Percentiles rank a stretch among this genome's conserved stretches.
Conservation (phyloP, 1,139 yeast species). For the Sugiyamaella pinicola region DNA sequence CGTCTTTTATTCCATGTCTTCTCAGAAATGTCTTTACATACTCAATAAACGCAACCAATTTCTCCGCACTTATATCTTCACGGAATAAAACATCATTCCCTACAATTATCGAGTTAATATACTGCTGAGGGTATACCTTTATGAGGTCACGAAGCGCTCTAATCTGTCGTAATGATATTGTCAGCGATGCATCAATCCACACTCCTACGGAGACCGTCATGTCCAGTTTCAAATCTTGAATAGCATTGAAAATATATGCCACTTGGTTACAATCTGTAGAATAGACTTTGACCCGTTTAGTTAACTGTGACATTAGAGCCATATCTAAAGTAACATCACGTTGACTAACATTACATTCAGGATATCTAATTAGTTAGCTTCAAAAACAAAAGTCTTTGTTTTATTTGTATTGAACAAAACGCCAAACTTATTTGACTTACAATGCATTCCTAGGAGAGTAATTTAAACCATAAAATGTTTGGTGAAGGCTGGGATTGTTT, state of each 20-base stretch:
- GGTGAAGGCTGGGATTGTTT: constrained; percentile 40
- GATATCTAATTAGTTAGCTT: constrained; percentile 22
- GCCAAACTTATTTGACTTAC: constrained; percentile 23
- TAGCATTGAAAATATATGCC: constrained; percentile 55
- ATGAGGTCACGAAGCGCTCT: constrained; percentile 44
- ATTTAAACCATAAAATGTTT: constrained; percentile 58
- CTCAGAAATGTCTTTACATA: constrained; percentile 48
- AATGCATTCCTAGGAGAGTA: constrained; percentile 58
- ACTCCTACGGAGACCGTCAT: constrained; percentile 65
- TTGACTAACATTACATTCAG: constrained; percentile 51
- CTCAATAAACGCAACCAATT: constrained; percentile 49
- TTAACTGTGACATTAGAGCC: constrained; percentile 57
- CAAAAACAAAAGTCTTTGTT: not conserved
- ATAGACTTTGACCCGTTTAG: constrained; percentile 58
- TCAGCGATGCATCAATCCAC: constrained; percentile 57
- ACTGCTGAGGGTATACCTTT: constrained; percentile 48
- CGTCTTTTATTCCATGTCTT: constrained; percentile 36
- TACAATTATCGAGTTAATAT: constrained; percentile 56
- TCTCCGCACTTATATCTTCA: constrained; percentile 48
- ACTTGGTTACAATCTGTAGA: constrained; percentile 68
- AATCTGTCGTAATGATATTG: constrained; percentile 50
- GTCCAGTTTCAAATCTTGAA: constrained; percentile 52
- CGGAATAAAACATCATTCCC: constrained; percentile 69
- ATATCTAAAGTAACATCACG: constrained; percentile 59
- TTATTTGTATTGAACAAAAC: not conserved